Base-by-base conservation (phyloP, 1,284 basidiomycete genomes). In the Xerocomus minutiporus region DNA sequence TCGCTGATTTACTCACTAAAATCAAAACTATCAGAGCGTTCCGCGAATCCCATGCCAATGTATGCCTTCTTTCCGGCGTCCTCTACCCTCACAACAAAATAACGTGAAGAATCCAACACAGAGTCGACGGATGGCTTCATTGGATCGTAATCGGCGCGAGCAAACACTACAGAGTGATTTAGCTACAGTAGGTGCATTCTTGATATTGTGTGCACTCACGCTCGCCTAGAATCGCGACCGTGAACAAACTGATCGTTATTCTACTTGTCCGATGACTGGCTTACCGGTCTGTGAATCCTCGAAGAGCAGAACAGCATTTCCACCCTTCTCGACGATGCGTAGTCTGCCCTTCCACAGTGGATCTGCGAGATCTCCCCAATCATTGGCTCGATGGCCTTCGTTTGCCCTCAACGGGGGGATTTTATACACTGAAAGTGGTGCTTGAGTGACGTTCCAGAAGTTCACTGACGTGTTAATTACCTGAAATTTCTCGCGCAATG, bases 41-140 rank as follows among this genome's bases (percentile, higher is more conserved):
- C 94, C 17, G 83, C 81, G 68, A 97, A 97, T 8, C 95, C 93
- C 81, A 97, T 88, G 4, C 94, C 94, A 54, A 97, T 91, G 65
- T 93, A 96, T 1, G 93, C 93, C 65, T 91, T 86, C 70, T 81
- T 85, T 12, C 92, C 92, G 15, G 76, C 77, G 59, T 94, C 91
- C 72, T 95, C 94, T 2, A 97, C 88, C 49, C 93, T 81, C 29
- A 98, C 77, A 6, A 97, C 95, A 70, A 97, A 97, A 72, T 98
- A 99, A 45, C 96, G 83, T 8, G 92, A 95, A 0, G 92, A 96
- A 71, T 99, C 96, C 26, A 99, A 79, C 6, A 98, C 95, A 7
- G 94, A 90, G 65, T 99, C 97, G 17, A 98, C 93, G 28, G 84
- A 86, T 6, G 91, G 88, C 43, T 86, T 86, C 32, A 82, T 75